A percentile compares a stretch with the other conserved stretches of the same genome.
Conservation (phyloP, 78 protist species). For the slime mould (Dictyostelium discoideum) region dicty_2.7 NC_007088.5:2999001-2999500, state of each 20-base stretch:
- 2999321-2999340: not conserved
- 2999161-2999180: not conserved
- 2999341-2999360: not conserved
- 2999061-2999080: too few relatives aligned
- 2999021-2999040: too few relatives aligned
- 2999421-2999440: not conserved
- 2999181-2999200: not conserved
- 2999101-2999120: too few relatives aligned
- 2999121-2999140: too few relatives aligned
- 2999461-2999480: constrained; percentile 13
- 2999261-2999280: not conserved
- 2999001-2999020: too few relatives aligned
- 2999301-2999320: not conserved
- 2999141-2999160: too few relatives aligned
- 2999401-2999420: not conserved
- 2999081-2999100: too few relatives aligned
- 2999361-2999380: not conserved
- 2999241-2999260: not conserved
- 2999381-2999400: not conserved
- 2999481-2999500: not conserved
- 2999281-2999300: not conserved
- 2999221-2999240: not conserved
- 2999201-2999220: constrained; percentile 12
- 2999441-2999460: not conserved
- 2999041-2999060: too few relatives aligned